Conservation (phyloP, 2,329 filamentous ascomycete species). For the Stemphylium lycopersici region DNA sequence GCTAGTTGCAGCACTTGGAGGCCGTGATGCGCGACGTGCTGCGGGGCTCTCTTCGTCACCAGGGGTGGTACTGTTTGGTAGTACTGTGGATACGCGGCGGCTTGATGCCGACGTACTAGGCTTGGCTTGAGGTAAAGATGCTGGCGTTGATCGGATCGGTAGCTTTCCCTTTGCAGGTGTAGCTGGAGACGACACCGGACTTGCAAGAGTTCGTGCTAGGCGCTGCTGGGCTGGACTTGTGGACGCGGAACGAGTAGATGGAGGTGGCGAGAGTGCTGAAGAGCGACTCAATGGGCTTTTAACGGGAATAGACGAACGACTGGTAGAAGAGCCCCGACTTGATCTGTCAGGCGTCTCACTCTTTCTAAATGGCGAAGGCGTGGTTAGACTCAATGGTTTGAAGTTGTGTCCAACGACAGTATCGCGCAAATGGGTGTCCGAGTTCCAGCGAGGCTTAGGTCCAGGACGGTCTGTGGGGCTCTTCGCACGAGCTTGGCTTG, state of each 20-base stretch:
- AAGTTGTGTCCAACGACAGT: conserved; percentile 49
- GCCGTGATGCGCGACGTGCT: conserved; percentile 32
- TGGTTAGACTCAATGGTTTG: conserved; percentile 45
- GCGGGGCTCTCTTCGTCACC: conserved; percentile 39
- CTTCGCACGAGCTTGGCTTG: conserved; percentile 27
- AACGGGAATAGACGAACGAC: conserved; percentile 45
- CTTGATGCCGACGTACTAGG: conserved; percentile 29
- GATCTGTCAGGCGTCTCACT: conserved; percentile 21
- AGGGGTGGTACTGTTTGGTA: conserved; percentile 26
- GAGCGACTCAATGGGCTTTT: conserved; percentile 42
- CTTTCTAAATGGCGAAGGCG: conserved; percentile 43
- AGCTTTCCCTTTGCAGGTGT: conserved; percentile 38
- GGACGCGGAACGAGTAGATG: conserved; percentile 31
- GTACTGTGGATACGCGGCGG: conserved; percentile 30
- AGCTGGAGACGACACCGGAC: conserved; percentile 38
- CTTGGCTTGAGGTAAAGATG: conserved; percentile 24
- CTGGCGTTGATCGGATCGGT: conserved; percentile 26
- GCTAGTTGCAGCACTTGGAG: conserved; percentile 38
- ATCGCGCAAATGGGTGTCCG: conserved; percentile 46
- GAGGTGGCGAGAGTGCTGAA: conserved; percentile 33
- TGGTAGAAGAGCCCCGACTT: conserved; percentile 30
- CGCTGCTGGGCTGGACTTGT: conserved; percentile 39
- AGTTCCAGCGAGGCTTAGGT: conserved; percentile 49
- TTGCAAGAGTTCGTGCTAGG: conserved; percentile 35
- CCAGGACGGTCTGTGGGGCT: conserved; percentile 37